phyloP scores from a whole-genome alignment of 345 rosid genomes.

The Camelina neglecta region DNA sequence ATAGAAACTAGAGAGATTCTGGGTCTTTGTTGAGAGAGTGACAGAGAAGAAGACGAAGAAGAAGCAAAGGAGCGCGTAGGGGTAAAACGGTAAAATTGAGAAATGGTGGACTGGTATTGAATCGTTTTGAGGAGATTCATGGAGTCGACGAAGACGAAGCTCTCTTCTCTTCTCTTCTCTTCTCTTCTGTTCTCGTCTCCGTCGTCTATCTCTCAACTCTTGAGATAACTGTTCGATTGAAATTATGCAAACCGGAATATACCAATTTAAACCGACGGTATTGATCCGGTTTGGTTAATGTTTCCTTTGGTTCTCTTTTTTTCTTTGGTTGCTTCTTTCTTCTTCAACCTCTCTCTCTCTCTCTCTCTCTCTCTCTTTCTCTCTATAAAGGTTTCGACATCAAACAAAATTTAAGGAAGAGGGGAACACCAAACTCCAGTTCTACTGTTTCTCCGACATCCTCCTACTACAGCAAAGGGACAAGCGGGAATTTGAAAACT shows the following conservation, averaged over 20 bases:
- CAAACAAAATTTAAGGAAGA: constrained; percentile 4
- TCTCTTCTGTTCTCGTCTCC: constrained; percentile 2
- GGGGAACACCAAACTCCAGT: constrained; percentile 9
- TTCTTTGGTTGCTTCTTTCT: constrained; percentile 21
- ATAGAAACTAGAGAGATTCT: constrained; percentile 40
- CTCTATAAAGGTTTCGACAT: constrained; percentile 36
- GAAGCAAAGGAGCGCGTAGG: constrained; percentile 24
- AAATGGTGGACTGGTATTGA: constrained; percentile 44
- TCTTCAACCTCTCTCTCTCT: constrained; percentile 15
- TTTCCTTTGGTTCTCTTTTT: not conserved
- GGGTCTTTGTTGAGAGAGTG: constrained; percentile 24
- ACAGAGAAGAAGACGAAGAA: not conserved
- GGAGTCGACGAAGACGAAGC: constrained; percentile 32
- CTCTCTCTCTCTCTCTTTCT: not conserved
- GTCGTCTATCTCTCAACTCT: not conserved
- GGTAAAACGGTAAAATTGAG: constrained; percentile 34
- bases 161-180: not conserved
- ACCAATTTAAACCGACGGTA: constrained; percentile 22
- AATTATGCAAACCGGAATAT: not conserved
- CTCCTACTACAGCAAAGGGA: not conserved
- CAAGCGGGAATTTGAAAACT: constrained; percentile 37
- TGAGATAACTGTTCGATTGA: constrained; percentile 29
- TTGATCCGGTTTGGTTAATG: constrained; percentile 33
- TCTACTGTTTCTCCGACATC: constrained; percentile 29
- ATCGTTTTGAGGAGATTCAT: constrained; percentile 58